phyloP scores from a whole-genome alignment of 805 yeast species.

The Candida boidinii region DNA sequence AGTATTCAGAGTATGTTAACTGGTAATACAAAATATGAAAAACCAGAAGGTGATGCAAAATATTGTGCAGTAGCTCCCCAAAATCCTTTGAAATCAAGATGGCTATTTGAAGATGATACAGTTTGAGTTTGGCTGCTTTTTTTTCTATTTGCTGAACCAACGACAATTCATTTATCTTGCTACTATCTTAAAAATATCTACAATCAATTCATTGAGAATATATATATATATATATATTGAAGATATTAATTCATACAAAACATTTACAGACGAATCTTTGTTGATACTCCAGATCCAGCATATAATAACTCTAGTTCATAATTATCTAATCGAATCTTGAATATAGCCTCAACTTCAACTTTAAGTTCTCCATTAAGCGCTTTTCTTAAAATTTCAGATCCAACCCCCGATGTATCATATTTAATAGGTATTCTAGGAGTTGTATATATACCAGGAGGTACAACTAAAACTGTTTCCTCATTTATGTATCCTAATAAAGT shows the following conservation, averaged over 20 bases:
- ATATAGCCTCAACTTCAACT: slow-evolving; percentile 36
- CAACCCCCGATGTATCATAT: slow-evolving; percentile 32
- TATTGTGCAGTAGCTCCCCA: slow-evolving; percentile 47
- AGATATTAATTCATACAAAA: too few relatives aligned
- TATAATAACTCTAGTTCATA: slow-evolving; percentile 35
- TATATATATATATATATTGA: too few relatives aligned
- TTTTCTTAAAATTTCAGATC: slow-evolving; percentile 38
- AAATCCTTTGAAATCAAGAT: slow-evolving; percentile 43
- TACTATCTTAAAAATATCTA: too few relatives aligned
- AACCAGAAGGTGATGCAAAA: slow-evolving; percentile 49
- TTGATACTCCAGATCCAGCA: slow-evolving; percentile 33
- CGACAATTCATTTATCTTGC: too few relatives aligned
- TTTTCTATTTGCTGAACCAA: too few relatives aligned
- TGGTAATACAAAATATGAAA: slow-evolving; percentile 33
- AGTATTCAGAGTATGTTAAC: slow-evolving; percentile 61
- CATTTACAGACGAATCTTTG: slow-evolving; percentile 28
- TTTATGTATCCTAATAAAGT: slow-evolving; percentile 36
- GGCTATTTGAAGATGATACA: slow-evolving; percentile 55
- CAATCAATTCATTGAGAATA: too few relatives aligned
- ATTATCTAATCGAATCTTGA: slow-evolving; percentile 30
- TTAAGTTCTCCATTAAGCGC: slow-evolving; percentile 43
- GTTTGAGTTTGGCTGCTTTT: too few relatives aligned
- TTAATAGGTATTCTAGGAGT: slow-evolving; percentile 44
- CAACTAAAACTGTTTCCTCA: slow-evolving; percentile 28
- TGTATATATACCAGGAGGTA: slow-evolving; percentile 45